Evolutionary conservation across 129 eudicot species (phyloP).

Genomic region (Helianthus annuus): DNA sequence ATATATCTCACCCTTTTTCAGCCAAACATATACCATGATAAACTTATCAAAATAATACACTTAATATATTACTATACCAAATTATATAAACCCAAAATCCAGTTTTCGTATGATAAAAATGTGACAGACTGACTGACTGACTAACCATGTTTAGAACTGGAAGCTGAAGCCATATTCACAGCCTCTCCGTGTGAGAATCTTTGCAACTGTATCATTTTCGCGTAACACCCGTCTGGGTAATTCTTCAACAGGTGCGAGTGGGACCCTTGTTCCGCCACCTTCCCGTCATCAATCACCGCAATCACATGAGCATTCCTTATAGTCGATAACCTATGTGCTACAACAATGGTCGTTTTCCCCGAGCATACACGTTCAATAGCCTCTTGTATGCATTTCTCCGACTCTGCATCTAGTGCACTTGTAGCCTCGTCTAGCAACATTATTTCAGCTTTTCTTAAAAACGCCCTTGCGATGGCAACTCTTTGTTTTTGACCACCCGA

Average conservation of each 20-base stretch:
- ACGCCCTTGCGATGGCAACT: conserved; percentile 82
- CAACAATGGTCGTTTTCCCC: conserved; percentile 78
- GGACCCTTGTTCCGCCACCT: conserved; percentile 87
- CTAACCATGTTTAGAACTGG: conserved; percentile 54
- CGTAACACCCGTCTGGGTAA: conserved; percentile 76
- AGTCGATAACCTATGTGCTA: conserved; percentile 81
- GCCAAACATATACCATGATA: background rate
- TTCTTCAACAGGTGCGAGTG: conserved; percentile 80
- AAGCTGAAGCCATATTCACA: conserved; percentile 47
- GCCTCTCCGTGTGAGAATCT: conserved; percentile 71
- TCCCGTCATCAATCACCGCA: conserved; percentile 84
- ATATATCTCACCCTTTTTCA: too few species aligned
- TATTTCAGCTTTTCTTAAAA: conserved; percentile 73
- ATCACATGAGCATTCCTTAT: conserved; percentile 81
- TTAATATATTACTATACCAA: conserved; percentile 35
- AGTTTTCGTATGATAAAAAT: conserved; percentile 31
- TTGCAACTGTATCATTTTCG: conserved; percentile 89
- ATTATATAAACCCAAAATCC: conserved; percentile 31
- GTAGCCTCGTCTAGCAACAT: conserved; percentile 92
- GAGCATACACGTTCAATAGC: conserved; percentile 69
- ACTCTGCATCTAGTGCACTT: conserved; percentile 90
- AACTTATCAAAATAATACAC: background rate
- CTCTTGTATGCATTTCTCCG: conserved; percentile 79
- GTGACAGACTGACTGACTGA: conserved; percentile 23
- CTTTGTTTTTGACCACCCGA: conserved; percentile 94